Evolutionary conservation across 106 monocot genomes (phyloP).

Genomic region (Cymbidium sinense): DNA sequence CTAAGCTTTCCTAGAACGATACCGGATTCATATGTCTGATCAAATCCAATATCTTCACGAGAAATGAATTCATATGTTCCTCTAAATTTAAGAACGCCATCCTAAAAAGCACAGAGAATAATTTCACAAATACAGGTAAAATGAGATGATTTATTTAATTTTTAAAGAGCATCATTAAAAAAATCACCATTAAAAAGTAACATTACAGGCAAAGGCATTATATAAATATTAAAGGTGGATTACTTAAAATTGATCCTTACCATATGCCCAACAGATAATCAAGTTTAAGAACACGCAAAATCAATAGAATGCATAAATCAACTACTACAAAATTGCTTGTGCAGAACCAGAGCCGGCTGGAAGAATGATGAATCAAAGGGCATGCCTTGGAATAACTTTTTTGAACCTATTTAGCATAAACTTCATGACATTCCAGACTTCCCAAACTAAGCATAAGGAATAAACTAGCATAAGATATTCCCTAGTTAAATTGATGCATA

Average conservation of each 20-base stretch:
- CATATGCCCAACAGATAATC: not conserved
- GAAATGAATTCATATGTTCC: constrained; percentile 28
- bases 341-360: too few species aligned
- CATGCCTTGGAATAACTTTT: too few species aligned
- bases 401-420: not conserved
- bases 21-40: constrained; percentile 3
- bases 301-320: not conserved
- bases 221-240: not conserved
- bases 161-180: not conserved
- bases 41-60: constrained; percentile 20
- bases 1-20: constrained; percentile 23
- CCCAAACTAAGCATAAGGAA: not conserved
- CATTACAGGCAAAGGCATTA: not conserved
- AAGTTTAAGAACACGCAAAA: not conserved
- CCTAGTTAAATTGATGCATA: too few species aligned
- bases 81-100: too few species aligned
- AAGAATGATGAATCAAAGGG: too few species aligned
- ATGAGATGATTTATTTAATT: not conserved
- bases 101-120: constrained; percentile 11
- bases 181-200: not conserved
- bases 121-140: not conserved
- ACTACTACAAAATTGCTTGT: too few species aligned
- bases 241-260: not conserved
- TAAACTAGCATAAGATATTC: not conserved
- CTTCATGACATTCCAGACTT: not conserved